phyloP scores from a whole-genome alignment of 306 rosid species.

The Neltuma alba region DNA sequence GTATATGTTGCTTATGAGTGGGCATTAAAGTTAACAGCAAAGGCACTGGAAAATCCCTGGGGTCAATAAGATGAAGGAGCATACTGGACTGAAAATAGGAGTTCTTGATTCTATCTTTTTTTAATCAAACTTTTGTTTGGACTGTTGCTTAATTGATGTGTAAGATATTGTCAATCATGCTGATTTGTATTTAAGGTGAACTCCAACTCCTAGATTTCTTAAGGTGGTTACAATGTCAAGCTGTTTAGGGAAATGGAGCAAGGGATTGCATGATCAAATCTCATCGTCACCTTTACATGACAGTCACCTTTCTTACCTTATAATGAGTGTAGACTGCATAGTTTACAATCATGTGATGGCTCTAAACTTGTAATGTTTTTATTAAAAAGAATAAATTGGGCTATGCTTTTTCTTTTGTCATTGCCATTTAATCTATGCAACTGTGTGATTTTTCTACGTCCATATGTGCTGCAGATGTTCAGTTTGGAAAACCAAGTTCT shows the following conservation, averaged over 20 bases:
- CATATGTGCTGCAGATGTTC: not conserved
- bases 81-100: not conserved
- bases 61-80: not conserved
- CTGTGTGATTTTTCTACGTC: not conserved
- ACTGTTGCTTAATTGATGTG: not conserved
- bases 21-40: not conserved
- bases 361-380: not conserved
- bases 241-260: not conserved
- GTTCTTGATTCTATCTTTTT: not conserved
- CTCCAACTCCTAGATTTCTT: not conserved
- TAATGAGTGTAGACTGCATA: not conserved
- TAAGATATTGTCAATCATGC: not conserved
- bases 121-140: not conserved
- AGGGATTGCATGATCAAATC: not conserved
- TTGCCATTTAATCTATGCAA: not conserved
- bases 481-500: not conserved
- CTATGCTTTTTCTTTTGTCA: not conserved
- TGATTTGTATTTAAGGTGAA: not conserved
- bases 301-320: not conserved
- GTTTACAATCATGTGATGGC: not conserved
- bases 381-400: not conserved
- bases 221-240: not conserved
- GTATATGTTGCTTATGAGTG: not conserved
- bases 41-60: not conserved
- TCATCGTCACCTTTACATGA: not conserved